Evolutionary conservation across 2,329 filamentous ascomycete species (phyloP).

Genomic region (Xylaria sp.): DNA sequence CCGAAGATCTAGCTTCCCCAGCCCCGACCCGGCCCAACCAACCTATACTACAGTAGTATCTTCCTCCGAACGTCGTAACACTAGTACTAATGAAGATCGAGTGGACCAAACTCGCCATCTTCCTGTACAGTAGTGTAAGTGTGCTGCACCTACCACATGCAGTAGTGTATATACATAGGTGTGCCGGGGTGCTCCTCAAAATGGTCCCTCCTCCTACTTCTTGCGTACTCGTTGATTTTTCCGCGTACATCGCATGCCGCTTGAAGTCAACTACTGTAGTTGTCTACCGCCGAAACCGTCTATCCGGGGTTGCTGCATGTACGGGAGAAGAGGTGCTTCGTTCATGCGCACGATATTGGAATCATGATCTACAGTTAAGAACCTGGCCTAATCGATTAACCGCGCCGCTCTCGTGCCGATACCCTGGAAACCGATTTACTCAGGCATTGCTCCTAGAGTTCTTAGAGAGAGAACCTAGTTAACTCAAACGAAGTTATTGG

Average conservation of each 20-base stretch:
- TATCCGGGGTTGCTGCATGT: slow-evolving; percentile 40
- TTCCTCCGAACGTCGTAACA: slow-evolving; percentile 34
- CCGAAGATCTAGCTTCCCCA: slow-evolving; percentile 41
- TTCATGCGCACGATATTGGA: slow-evolving; percentile 39
- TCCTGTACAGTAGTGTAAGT: neutral
- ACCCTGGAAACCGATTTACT: slow-evolving; percentile 7
- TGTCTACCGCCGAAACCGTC: slow-evolving; percentile 29
- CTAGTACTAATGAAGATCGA: slow-evolving; percentile 31
- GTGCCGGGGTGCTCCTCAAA: slow-evolving; percentile 35
- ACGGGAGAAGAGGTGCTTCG: slow-evolving; percentile 43
- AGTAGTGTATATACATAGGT: slow-evolving; percentile 27
- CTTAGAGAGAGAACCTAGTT: slow-evolving; percentile 14
- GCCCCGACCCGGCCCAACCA: slow-evolving; percentile 37
- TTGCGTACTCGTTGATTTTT: slow-evolving; percentile 31
- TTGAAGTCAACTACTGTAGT: slow-evolving; percentile 17
- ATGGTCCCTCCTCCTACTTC: slow-evolving; percentile 36
- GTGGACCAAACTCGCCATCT: slow-evolving; percentile 33
- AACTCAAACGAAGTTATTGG: slow-evolving; percentile 4
- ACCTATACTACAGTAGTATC: slow-evolving; percentile 31
- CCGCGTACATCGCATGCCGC: slow-evolving; percentile 18
- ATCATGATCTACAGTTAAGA: slow-evolving; percentile 36
- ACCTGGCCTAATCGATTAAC: slow-evolving; percentile 18
- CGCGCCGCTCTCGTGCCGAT: slow-evolving; percentile 22
- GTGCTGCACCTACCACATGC: slow-evolving; percentile 18
- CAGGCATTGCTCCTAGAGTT: slow-evolving; percentile 5